Evolutionary conservation across 106 monocot genomes (phyloP), one percentile per base, ranked within the genome.

Genomic region (Alisma plantagoaquatica): DNA sequence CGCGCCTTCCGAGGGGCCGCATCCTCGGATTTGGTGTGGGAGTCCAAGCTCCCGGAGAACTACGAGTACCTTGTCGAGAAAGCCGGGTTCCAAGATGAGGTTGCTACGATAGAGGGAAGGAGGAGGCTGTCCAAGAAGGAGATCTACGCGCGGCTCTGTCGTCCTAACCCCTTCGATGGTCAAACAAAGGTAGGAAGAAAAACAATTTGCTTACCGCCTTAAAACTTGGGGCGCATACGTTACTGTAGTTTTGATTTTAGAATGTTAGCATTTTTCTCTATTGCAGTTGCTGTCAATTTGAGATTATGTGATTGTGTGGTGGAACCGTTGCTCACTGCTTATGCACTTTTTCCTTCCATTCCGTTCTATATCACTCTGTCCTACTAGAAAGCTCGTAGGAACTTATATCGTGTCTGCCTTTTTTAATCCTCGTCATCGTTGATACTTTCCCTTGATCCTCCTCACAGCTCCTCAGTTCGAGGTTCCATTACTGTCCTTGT

Each of bases 41-140:
- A 66, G 67, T 43, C 68, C 32, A 92, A 92, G 71, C 62, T 92
- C 23, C 92, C 92, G 10, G 53, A 21, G 23, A 92, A 86, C 43
- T 86, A 86, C 47, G 57, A 31, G 26, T 76, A 74, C n/a, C 56
- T 41, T 92, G 41, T 14, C 82, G 46, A 63, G 70, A 41, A 68
- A 35, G 68, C 29, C 28, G 31, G 57, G 27, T 18, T 59, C 15
- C 23, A 29, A 22, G 21, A 23, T 43, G 30, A 27, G 51, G n/a
- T n/a, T n/a, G n/a, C n/a, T n/a, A n/a, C n/a, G n/a, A n/a, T n/a
- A 29, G 31, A 19, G 9, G 25, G 29, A n/a, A 30, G 35, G 43
- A 51, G 51, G 46, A 26, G 4, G 41, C 31, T 69, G 4, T 42
- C 21, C 29, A 92, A 79, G 74, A 92, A 77, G 70, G 92, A 92